Percentiles rank a stretch among this genome's conserved stretches.
Evolutionary conservation across 116 monocot genomes (phyloP).

Genomic region (Papilionanthe hybrid): DNA sequence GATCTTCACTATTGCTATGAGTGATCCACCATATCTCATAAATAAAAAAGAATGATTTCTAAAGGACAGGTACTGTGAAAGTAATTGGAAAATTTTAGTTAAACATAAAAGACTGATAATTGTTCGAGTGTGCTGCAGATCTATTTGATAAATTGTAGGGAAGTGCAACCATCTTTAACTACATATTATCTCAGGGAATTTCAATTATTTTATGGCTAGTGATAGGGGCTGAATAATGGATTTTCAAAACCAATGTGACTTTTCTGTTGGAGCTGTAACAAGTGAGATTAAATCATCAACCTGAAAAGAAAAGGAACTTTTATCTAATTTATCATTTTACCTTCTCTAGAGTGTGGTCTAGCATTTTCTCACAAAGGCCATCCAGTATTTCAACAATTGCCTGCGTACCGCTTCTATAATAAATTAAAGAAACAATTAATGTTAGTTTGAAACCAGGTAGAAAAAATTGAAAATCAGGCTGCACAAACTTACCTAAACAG

Average conservation of each 20-base stretch:
- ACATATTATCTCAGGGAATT: neutral
- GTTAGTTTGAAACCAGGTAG: slow-evolving; percentile 5
- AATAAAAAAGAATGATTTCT: no score
- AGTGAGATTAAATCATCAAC: neutral
- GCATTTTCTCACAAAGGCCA: slow-evolving; percentile 91
- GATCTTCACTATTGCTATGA: no score
- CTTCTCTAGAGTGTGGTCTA: slow-evolving; percentile 73
- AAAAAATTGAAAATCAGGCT: slow-evolving; percentile 1
- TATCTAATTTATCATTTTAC: slow-evolving; percentile 16
- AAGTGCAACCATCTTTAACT: no score
- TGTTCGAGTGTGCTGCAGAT: no score
- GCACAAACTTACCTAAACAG: no score
- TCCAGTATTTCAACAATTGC: slow-evolving; percentile 85
- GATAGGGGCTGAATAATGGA: neutral
- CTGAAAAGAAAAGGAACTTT: neutral
- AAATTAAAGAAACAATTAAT: slow-evolving; percentile 8
- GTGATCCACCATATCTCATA: no score
- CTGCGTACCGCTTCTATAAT: slow-evolving; percentile 65
- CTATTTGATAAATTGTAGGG: no score
- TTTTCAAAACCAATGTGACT: neutral
- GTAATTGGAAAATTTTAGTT: no score
- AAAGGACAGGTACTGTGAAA: no score
- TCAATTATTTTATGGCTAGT: neutral
- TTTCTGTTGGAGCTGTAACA: neutral
- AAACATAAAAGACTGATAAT: no score